Evolutionary conservation across 495 filamentous ascomycete species (phyloP), one percentile per base, ranked within the genome.

Genomic region (Neurospora sp.): DNA sequence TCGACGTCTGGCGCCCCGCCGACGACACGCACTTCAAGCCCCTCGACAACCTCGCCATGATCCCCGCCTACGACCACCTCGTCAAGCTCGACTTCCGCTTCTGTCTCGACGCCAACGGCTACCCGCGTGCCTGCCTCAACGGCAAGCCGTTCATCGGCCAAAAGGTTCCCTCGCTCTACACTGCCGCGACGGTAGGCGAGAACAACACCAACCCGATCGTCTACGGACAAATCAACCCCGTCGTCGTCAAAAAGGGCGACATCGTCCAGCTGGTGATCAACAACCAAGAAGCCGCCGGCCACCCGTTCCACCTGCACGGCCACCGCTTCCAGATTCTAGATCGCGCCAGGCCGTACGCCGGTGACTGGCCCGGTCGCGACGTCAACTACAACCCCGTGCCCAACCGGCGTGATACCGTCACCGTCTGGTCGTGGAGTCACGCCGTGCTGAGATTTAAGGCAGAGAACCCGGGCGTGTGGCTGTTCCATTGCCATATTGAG

Each of bases 401-500:
- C 76, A 81, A 73, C 81, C 84, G 72, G 77, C 81, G 89, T 54
- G 90, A 92, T 80, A 90, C 88, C 0, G 74, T 91, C 0, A 75
- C 83, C 62, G 85, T 91, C 37, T 81, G 82, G 46, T 82, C 88
- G 8, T 81, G 86, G 41, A 88, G 87, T 27, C 84, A 88, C 77
- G 85, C 85, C 12, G 88, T 91, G 5, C 78, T 91, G 40, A 85
- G 89, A 42, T 90, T 90, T 76, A 79, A 78, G 20, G 88, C 88
- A 1, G 77, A 86, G 72, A 96, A 97, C 78, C 91, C 93, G 20
- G 94, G 91, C 71, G 86, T 94, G 42, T 94, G 90, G 87, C 81
- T 94, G 31, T 92, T 94, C 79, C 93, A 96, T 79, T 94, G 93
- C 82, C 92, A 93, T 80, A 86, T 93, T 38, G 92, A 93, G 83